Conservation (phyloP, 306 rosid genomes). For the Quercus ilex region DNA sequence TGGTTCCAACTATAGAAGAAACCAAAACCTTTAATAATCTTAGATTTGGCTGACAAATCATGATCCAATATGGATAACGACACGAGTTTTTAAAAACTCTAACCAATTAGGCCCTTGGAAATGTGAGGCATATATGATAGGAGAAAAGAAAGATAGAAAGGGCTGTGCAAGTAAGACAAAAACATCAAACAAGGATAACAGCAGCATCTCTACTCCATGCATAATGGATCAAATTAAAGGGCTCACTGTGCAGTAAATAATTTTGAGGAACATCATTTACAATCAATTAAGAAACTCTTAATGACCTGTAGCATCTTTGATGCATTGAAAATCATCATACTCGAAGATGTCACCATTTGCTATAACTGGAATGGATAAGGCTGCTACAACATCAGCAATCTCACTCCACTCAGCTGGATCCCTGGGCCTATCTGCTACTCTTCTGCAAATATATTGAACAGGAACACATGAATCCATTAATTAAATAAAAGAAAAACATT, state of each 20-base stretch:
- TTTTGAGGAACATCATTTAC: slow-evolving; percentile 14
- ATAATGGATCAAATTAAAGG: not conserved
- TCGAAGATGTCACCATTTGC: slow-evolving; percentile 88
- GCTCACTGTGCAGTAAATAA: slow-evolving; percentile 7
- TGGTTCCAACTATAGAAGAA: not conserved
- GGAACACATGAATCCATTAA: slow-evolving; percentile 14
- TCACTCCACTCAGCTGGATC: slow-evolving; percentile 97
- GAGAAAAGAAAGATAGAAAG: not conserved
- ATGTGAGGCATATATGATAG: not conserved
- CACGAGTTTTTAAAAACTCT: no score
- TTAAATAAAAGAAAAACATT: slow-evolving; percentile 9
- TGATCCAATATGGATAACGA: no score
- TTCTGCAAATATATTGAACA: slow-evolving; percentile 48
- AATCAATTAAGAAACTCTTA: slow-evolving; percentile 17
- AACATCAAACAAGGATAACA: not conserved
- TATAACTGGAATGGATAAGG: slow-evolving; percentile 82
- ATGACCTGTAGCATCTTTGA: slow-evolving; percentile 76
- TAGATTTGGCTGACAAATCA: not conserved
- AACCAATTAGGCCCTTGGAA: no score
- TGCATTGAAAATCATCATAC: slow-evolving; percentile 58
- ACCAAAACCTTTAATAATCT: not conserved
- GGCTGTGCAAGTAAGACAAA: not conserved
- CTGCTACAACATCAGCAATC: slow-evolving; percentile 83
- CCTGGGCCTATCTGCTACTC: slow-evolving; percentile 80
- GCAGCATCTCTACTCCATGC: not conserved